These are phyloP conservation scores for Fusarium sp. DNA, from an alignment of 2,329 filamentous ascomycete genomes.

Conservation along the genomic window DNA sequence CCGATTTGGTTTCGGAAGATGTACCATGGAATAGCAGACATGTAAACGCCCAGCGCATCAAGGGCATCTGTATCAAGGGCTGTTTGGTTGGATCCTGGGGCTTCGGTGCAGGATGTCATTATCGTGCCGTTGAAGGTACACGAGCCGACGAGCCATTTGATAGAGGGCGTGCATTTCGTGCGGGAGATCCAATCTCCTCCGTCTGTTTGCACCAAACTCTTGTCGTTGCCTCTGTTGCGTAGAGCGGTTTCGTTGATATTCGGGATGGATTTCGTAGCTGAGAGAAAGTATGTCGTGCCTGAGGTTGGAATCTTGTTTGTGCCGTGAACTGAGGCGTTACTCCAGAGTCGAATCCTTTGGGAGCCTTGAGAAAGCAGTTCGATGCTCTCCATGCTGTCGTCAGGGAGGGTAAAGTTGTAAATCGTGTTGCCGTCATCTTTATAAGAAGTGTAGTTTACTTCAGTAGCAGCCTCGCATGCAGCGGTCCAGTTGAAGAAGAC, in stretches of 20 bases:
- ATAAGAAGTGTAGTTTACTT: conserved; percentile 26
- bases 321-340: not conserved
- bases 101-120: conserved; percentile 20
- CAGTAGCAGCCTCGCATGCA: conserved; percentile 27
- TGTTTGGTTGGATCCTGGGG: conserved; percentile 6
- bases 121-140: conserved; percentile 33
- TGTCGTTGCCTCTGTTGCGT: conserved; percentile 11
- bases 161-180: conserved; percentile 28
- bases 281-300: conserved; percentile 22
- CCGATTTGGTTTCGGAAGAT: conserved; percentile 25
- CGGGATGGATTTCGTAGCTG: conserved; percentile 24
- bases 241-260: conserved; percentile 30
- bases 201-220: conserved; percentile 21
- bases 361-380: conserved; percentile 13
- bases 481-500: conserved; percentile 36
- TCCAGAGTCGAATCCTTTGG: conserved; percentile 24
- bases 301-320: conserved; percentile 23
- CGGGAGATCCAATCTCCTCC: conserved; percentile 32
- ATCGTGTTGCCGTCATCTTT: conserved; percentile 12
- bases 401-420: conserved; percentile 35
- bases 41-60: conserved; percentile 22
- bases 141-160: conserved; percentile 26
- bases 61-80: conserved; percentile 25
- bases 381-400: conserved; percentile 21
- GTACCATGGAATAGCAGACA: conserved; percentile 38